A percentile compares a stretch with the other conserved stretches of the same genome.
Conservation (phyloP, 768 basidiomycete genomes). For the Kwoniella sp. region DNA sequence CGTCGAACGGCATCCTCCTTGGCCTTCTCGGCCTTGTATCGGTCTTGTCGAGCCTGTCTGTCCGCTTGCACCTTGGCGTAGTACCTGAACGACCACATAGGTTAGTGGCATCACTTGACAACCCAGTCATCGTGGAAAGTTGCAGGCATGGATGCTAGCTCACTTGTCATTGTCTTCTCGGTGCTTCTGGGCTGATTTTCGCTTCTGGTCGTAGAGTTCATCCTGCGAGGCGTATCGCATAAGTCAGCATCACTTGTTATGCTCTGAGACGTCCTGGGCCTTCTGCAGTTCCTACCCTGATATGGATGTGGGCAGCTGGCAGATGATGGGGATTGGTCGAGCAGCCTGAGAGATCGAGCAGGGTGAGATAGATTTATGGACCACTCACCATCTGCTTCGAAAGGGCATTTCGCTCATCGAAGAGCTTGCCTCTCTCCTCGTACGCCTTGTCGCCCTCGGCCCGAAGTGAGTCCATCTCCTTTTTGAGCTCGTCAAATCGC, state of each 20-base stretch:
- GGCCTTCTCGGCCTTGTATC: slow-evolving; percentile 76
- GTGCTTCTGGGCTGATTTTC: slow-evolving; percentile 70
- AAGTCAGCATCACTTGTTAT: too few species aligned
- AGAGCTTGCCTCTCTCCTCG: slow-evolving; percentile 76
- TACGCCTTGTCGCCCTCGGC: slow-evolving; percentile 83
- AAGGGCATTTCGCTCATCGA: slow-evolving; percentile 79
- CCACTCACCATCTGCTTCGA: slow-evolving; percentile 59
- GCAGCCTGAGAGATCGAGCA: too few species aligned
- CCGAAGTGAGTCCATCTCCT: slow-evolving; percentile 82
- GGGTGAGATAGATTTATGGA: too few species aligned
- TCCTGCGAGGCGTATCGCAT: slow-evolving; percentile 63
- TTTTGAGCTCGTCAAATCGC: slow-evolving; percentile 76
- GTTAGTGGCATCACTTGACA: neutral
- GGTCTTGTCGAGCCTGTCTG: slow-evolving; percentile 80
- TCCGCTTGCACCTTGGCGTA: slow-evolving; percentile 56
- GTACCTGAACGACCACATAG: slow-evolving; percentile 28
- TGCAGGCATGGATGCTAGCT: slow-evolving; percentile 15
- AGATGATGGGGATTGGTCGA: too few species aligned
- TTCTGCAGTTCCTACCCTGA: too few species aligned
- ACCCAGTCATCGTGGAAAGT: neutral
- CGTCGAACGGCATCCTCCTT: slow-evolving; percentile 72
- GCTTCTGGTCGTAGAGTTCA: slow-evolving; percentile 72
- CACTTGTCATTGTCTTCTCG: slow-evolving; percentile 81
- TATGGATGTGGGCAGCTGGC: too few species aligned
- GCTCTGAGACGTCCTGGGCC: too few species aligned